Conservation (phyloP, 306 rosid species). For the Pyrus pyrifolia region DNA sequence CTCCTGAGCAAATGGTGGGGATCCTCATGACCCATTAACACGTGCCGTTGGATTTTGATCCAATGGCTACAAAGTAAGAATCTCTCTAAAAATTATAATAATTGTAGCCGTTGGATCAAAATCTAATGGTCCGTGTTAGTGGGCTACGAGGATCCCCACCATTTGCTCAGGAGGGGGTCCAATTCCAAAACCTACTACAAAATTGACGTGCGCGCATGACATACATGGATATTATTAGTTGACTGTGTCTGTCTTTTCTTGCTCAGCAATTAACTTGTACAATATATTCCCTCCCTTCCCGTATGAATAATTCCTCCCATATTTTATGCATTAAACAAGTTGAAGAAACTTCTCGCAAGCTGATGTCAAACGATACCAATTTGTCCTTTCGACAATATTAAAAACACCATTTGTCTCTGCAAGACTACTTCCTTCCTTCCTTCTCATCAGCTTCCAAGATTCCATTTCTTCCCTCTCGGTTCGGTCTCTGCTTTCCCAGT, state of each 20-base stretch:
- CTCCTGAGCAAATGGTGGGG: no score
- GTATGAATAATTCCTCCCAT: not conserved
- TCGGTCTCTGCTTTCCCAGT: not conserved
- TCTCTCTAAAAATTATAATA: no score
- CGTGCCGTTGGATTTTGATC: no score
- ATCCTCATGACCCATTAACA: no score
- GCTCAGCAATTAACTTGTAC: not conserved
- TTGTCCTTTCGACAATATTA: not conserved
- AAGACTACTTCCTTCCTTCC: no score
- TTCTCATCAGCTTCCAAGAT: not conserved
- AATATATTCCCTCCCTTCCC: not conserved
- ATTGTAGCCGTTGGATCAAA: no score
- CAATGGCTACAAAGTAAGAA: no score
- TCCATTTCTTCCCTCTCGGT: not conserved
- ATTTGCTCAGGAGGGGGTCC: no score
- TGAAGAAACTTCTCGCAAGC: not conserved
- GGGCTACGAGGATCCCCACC: no score
- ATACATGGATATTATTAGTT: not conserved
- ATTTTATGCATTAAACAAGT: slow-evolving; percentile 11
- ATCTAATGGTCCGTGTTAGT: no score
- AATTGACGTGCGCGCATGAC: no score
- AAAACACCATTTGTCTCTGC: not conserved
- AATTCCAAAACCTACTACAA: no score
- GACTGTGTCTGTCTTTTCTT: slow-evolving; percentile 1
- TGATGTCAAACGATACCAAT: not conserved